Conservation (phyloP, 2,329 filamentous ascomycete species). For the Phoma sp. region DNA sequence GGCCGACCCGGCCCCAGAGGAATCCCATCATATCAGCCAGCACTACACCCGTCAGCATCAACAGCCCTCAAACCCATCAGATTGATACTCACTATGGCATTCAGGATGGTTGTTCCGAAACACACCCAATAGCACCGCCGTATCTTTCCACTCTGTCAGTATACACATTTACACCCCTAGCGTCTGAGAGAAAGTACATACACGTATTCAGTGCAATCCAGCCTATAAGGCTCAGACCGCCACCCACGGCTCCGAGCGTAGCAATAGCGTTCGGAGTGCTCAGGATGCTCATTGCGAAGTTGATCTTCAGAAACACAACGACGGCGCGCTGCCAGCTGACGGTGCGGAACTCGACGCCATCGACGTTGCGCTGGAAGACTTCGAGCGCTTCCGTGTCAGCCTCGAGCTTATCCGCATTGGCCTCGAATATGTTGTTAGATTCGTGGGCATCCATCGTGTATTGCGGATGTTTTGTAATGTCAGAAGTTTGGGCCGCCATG, state of each 20-base stretch:
- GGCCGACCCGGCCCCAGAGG: not conserved
- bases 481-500: too few relatives aligned
- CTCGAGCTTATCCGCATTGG: not conserved
- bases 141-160: not conserved
- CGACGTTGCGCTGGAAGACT: not conserved
- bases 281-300: slow-evolving; percentile 3
- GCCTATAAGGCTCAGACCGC: not conserved
- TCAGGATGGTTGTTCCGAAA: slow-evolving; percentile 1
- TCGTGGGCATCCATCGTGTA: too few relatives aligned
- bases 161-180: too few relatives aligned
- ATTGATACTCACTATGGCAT: not conserved
- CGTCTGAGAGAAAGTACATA: too few relatives aligned
- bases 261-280: not conserved
- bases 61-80: not conserved
- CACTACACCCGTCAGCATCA: not conserved
- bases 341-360: slow-evolving; percentile 1
- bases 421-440: too few relatives aligned
- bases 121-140: not conserved
- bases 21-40: slow-evolving; percentile 3
- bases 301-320: slow-evolving; percentile 4
- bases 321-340: slow-evolving; percentile 5
- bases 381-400: not conserved
- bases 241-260: not conserved
- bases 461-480: too few relatives aligned
- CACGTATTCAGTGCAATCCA: not conserved